Conservation (phyloP, 2,329 filamentous ascomycete species). For the Neopestalotiopsis sp. region DNA sequence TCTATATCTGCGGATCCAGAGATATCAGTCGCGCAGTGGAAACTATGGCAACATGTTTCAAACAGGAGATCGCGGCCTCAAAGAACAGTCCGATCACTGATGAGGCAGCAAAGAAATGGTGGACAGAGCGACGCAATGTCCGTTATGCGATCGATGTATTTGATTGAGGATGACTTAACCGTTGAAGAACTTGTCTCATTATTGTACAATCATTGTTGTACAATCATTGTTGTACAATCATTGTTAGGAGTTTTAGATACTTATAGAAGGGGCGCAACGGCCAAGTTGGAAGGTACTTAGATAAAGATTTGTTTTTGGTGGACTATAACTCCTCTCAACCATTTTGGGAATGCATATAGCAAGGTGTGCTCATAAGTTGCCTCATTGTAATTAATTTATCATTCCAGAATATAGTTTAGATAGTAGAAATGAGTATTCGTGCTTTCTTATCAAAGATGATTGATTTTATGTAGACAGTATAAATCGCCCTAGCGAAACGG, state of each 20-base stretch:
- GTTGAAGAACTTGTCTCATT: background rate
- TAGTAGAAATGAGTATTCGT: background rate
- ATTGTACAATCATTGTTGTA: background rate
- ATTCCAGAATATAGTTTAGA: too few species aligned
- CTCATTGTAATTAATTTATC: too few species aligned
- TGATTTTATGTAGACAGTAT: background rate
- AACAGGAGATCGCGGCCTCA: background rate
- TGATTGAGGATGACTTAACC: background rate
- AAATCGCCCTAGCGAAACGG: background rate
- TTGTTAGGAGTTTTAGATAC: background rate
- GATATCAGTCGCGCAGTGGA: background rate
- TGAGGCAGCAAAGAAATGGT: constrained; percentile 6
- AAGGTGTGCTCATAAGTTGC: too few species aligned
- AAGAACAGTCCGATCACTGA: background rate
- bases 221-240: background rate
- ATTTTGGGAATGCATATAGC: background rate
- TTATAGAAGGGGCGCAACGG: background rate
- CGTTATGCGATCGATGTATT: constrained; percentile 12
- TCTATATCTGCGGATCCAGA: constrained; percentile 69
- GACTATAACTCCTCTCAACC: background rate
- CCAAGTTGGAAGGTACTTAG: background rate
- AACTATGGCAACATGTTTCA: background rate
- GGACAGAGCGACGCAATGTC: background rate
- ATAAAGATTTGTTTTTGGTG: background rate
- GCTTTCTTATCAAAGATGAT: background rate